These are phyloP conservation scores for Crucibulum parvulum DNA, from an alignment of 1,284 basidiomycete species.

Conservation along the genomic window DNA sequence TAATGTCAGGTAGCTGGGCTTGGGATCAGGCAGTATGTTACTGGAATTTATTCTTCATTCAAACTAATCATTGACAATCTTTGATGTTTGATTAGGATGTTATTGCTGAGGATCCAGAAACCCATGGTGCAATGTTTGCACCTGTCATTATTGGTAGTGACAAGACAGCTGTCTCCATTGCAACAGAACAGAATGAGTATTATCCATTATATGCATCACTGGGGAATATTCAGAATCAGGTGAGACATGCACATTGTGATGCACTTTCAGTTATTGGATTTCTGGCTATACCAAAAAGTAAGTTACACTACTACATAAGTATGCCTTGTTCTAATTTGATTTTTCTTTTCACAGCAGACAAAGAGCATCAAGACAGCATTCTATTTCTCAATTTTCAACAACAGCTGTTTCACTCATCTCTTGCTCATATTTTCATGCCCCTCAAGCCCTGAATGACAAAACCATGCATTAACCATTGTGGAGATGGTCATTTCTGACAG, in stretches of 20 bases:
- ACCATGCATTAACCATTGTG: constrained; percentile 26
- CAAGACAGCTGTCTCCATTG: constrained; percentile 44
- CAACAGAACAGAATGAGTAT: constrained; percentile 38
- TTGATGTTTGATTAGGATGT: constrained; percentile 10
- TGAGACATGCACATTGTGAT: constrained; percentile 2
- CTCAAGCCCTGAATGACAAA: constrained; percentile 32
- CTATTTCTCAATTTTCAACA: constrained; percentile 29
- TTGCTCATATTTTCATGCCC: constrained; percentile 22
- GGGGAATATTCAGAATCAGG: constrained; percentile 27
- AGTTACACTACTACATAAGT: not conserved
- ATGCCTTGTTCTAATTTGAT: not conserved
- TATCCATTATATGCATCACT: constrained; percentile 34
- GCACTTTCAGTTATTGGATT: not conserved
- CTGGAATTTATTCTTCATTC: not conserved
- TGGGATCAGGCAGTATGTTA: constrained; percentile 35
- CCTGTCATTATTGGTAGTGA: constrained; percentile 41
- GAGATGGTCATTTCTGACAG: constrained; percentile 28
- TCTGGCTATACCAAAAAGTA: constrained; percentile 12
- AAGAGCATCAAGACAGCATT: constrained; percentile 10
- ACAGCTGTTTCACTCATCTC: constrained; percentile 35
- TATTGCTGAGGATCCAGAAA: constrained; percentile 19
- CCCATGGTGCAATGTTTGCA: constrained; percentile 31
- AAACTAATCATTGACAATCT: not conserved
- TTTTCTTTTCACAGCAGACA: not conserved
- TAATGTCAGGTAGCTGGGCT: constrained; percentile 41